Evolutionary conservation across 441 rosid genomes (phyloP).

Genomic region (Arabidopsis lyrata): DNA sequence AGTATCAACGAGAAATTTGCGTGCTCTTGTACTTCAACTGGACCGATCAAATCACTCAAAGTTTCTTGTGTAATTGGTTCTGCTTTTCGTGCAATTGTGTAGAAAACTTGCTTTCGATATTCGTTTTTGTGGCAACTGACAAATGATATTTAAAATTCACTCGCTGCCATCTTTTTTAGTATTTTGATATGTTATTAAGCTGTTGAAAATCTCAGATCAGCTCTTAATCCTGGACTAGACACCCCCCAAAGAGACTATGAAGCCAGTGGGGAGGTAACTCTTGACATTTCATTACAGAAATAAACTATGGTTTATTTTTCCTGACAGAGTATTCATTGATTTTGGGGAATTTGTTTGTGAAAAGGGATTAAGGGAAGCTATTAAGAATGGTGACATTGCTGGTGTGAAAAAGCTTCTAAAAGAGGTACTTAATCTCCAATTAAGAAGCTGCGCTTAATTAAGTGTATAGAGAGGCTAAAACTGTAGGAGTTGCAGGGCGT

Average conservation of each 20-base stretch:
- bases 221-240: conserved; percentile 60
- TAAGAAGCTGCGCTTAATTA: background rate
- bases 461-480: conserved; percentile 15
- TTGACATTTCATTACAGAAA: background rate
- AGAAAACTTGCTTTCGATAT: background rate
- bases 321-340: background rate
- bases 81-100: background rate
- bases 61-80: background rate
- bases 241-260: conserved; percentile 77
- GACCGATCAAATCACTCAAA: background rate
- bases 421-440: conserved; percentile 59
- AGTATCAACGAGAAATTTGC: background rate
- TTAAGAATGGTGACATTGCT: conserved; percentile 82
- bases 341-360: conserved; percentile 34
- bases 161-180: background rate
- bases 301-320: conserved; percentile 10
- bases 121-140: background rate
- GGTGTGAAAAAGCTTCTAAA: conserved; percentile 81
- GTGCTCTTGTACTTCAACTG: background rate
- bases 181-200: conserved; percentile 27
- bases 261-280: conserved; percentile 83
- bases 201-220: conserved; percentile 57
- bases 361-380: conserved; percentile 95
- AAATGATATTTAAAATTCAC: background rate
- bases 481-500: conserved; percentile 68